phyloP scores from a whole-genome alignment of 306 rosid species.

The Hippophae rhamnoides region DNA sequence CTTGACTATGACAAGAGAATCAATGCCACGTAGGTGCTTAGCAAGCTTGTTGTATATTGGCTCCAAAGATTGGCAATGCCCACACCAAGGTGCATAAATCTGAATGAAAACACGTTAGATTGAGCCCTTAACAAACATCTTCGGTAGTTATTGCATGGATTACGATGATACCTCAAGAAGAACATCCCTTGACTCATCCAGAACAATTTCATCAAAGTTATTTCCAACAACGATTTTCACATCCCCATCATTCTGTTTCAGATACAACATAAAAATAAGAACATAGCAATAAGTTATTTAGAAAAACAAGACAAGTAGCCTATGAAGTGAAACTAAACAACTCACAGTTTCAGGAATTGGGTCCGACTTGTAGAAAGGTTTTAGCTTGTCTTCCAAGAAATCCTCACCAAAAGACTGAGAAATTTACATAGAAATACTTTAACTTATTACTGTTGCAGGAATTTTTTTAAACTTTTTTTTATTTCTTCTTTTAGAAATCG shows the following conservation, averaged over 20 bases:
- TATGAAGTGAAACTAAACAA: slow-evolving; percentile 12
- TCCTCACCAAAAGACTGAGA: slow-evolving; percentile 71
- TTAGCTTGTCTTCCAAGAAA: slow-evolving; percentile 88
- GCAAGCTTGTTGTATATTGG: slow-evolving; percentile 92
- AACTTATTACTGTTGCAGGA: slow-evolving; percentile 1
- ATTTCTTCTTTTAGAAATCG: too few species aligned
- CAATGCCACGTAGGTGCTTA: slow-evolving; percentile 63
- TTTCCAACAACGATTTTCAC: slow-evolving; percentile 90
- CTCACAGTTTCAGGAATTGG: slow-evolving; percentile 87
- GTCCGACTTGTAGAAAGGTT: slow-evolving; percentile 83
- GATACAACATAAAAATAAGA: slow-evolving; percentile 12
- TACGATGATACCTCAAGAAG: slow-evolving; percentile 71
- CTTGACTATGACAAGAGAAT: slow-evolving; percentile 86
- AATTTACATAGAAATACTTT: neutral
- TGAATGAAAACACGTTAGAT: slow-evolving; percentile 22
- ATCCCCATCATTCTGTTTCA: slow-evolving; percentile 66
- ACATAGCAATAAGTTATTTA: neutral
- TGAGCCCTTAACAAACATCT: slow-evolving; percentile 11
- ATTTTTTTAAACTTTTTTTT: neutral
- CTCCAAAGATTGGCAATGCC: slow-evolving; percentile 92
- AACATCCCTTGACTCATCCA: slow-evolving; percentile 97
- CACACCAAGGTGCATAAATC: slow-evolving; percentile 99
- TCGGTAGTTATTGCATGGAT: neutral
- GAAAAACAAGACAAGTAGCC: slow-evolving; percentile 9
- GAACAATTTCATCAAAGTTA: slow-evolving; percentile 82